Base-by-base conservation (phyloP, 2,329 filamentous ascomycete genomes). In the Alternaria rosae region DNA sequence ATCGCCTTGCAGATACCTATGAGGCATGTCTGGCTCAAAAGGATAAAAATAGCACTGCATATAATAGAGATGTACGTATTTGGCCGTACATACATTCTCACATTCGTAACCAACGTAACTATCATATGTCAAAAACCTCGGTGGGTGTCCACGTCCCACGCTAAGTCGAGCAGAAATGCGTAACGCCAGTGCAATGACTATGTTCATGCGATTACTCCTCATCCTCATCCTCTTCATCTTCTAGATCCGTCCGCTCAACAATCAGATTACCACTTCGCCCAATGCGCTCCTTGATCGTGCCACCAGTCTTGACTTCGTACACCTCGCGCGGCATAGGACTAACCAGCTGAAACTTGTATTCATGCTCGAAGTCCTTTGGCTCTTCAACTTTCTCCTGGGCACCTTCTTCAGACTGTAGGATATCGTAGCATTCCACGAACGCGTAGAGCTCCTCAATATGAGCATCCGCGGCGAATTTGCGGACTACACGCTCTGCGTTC, bases 361-460 rank as follows among this genome's bases (percentile, higher is more conserved):
- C 84, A 77, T 98, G 94, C 68, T 89, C 84, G 76, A 95, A 98
- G 12, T 82, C 87, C 21, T 85, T 82, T 0, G 93, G 92, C 69
- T 88, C 80, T 5, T 80, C 73, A 1, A 78, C 79, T 1, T 54
- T 42, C 4, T 56, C 43, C 30, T 81, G 76, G 15, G 80, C 77
- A 5, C 69, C 72, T 61, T 62, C 78, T 21, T 74, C 78, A 2
- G 80, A 79, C 35, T 85, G 79, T 4, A 93, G 70, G 6, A 91
- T 70, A 54, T 92, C 89, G 76, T 93, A 90, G 80, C 94, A 98
- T 76, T 99, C 95, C 3, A 98, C 93, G 80, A 97, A 97, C 0
- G 94, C 95, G 78, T 98, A 98, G 6, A 99, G 82, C 73, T 97
- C 93, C 76, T 98, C 94, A 38, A 98, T 83, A 3, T 86, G 85